Percentiles rank a stretch among this genome's conserved stretches.
These are phyloP conservation scores for Sphagnum magellanicum DNA, from an alignment of 228 moss, liverwort and hornwort species.

Conservation along the genomic window DNA sequence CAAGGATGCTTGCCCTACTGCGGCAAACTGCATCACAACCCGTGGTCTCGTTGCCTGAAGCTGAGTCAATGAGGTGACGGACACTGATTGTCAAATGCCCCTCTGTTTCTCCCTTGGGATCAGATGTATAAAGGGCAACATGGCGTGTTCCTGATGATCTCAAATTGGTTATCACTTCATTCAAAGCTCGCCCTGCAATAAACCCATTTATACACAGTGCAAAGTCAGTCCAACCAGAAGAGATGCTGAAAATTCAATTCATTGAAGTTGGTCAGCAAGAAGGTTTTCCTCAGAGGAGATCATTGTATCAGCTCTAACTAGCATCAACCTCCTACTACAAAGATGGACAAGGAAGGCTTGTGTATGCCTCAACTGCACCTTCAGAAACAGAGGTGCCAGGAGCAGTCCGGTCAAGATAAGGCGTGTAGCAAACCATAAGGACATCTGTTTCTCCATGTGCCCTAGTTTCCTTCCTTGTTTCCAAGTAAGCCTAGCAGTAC, in stretches of 20 bases:
- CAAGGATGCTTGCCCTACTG: constrained; percentile 50
- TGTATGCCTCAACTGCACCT: constrained; percentile 16
- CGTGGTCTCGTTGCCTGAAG: constrained; percentile 19
- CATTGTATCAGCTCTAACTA: no score
- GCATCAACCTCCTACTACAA: no score
- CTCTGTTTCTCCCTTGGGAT: constrained; percentile 17
- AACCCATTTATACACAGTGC: not conserved
- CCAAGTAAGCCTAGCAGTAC: constrained; percentile 23
- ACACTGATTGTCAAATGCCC: constrained; percentile 21
- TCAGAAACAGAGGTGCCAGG: constrained; percentile 25
- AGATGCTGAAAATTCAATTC: no score
- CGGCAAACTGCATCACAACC: constrained; percentile 47
- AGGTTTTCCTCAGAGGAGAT: no score
- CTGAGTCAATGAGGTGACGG: constrained; percentile 28
- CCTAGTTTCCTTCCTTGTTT: constrained; percentile 27
- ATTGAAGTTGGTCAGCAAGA: no score
- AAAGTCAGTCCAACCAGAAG: no score
- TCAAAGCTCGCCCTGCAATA: constrained; percentile 29
- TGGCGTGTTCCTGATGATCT: constrained; percentile 41
- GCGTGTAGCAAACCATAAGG: constrained; percentile 43
- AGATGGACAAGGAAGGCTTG: no score
- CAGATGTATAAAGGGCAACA: constrained; percentile 37
- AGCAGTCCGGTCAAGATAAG: constrained; percentile 27
- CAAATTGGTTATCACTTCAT: constrained; percentile 28
- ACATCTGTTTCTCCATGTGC: constrained; percentile 31